Conservation (phyloP, 495 filamentous ascomycete genomes). For the Aspergillus campestris region DNA sequence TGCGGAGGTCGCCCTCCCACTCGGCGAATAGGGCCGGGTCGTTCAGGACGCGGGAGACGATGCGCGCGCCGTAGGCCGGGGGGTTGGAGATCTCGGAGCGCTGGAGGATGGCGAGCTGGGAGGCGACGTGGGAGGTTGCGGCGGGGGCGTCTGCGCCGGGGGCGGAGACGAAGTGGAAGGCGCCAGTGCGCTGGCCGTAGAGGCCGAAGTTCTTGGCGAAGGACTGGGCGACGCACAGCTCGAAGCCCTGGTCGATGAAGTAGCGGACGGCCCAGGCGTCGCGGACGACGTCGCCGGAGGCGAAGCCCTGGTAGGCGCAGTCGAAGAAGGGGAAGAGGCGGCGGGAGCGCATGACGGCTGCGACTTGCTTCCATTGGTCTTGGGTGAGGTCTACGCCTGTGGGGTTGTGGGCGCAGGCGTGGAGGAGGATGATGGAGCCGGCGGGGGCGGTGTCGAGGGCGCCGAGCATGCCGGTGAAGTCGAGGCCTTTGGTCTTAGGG, state of each 20-base stretch:
- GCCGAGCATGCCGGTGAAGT: conserved; percentile 78
- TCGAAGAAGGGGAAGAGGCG: conserved; percentile 98
- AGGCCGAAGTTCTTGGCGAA: conserved; percentile 99
- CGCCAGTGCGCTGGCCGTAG: conserved; percentile 92
- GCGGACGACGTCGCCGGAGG: conserved; percentile 74
- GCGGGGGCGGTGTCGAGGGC: conserved; percentile 59
- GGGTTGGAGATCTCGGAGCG: conserved; percentile 96
- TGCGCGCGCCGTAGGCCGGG: conserved; percentile 84
- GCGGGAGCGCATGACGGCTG: conserved; percentile 59
- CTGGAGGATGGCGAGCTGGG: conserved; percentile 89
- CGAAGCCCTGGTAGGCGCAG: conserved; percentile 96
- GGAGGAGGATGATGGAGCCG: conserved; percentile 80
- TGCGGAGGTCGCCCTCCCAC: conserved; percentile 87
- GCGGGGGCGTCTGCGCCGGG: conserved; percentile 59
- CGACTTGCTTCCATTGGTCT: conserved; percentile 91
- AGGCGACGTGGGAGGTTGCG: conserved; percentile 57
- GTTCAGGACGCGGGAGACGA: conserved; percentile 78
- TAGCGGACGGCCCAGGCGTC: conserved; percentile 89
- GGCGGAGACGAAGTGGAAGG: conserved; percentile 88
- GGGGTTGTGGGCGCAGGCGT: conserved; percentile 97
- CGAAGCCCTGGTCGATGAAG: conserved; percentile 91
- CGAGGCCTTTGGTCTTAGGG: conserved; percentile 75
- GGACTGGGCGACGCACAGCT: conserved; percentile 89
- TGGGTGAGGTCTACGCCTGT: conserved; percentile 93
- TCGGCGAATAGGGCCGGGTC: conserved; percentile 74